Percentiles rank a stretch among this genome's conserved stretches.
Evolutionary conservation across 768 basidiomycete species (phyloP).

Genomic region (Lanmaoa rubissima): DNA sequence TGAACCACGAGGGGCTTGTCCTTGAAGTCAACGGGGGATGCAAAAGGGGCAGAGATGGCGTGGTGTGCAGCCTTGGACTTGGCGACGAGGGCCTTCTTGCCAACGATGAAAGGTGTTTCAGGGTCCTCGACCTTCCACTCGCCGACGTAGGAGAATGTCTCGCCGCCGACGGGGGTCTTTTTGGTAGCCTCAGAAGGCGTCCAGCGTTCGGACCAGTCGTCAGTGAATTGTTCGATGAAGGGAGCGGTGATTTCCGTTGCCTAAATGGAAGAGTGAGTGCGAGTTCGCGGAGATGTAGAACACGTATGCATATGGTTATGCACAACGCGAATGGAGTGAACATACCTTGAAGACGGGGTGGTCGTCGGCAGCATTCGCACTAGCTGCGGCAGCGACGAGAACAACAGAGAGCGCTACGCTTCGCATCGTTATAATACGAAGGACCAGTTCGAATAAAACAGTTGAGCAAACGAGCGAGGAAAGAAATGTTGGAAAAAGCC

Average conservation of each 20-base stretch:
- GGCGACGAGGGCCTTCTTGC: slow-evolving; percentile 90
- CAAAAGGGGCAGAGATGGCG: slow-evolving; percentile 94
- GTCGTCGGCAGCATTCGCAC: slow-evolving; percentile 58
- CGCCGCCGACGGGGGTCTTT: slow-evolving; percentile 93
- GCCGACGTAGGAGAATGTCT: slow-evolving; percentile 97
- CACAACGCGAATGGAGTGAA: slow-evolving; percentile 3
- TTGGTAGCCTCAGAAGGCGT: slow-evolving; percentile 96
- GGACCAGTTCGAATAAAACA: slow-evolving; percentile 47
- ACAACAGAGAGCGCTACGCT: slow-evolving; percentile 78
- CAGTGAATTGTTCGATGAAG: slow-evolving; percentile 96
- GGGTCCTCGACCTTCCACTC: slow-evolving; percentile 96
- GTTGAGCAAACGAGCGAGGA: slow-evolving; percentile 36
- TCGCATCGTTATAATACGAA: slow-evolving; percentile 78
- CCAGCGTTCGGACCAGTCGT: slow-evolving; percentile 90
- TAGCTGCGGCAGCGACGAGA: slow-evolving; percentile 64
- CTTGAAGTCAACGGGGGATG: slow-evolving; percentile 72
- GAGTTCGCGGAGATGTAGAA: neutral
- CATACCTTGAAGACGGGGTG: slow-evolving; percentile 69
- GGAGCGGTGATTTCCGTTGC: slow-evolving; percentile 77
- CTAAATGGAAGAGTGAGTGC: slow-evolving; percentile 38
- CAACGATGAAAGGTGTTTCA: slow-evolving; percentile 67
- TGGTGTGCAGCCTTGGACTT: slow-evolving; percentile 98
- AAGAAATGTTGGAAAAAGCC: slow-evolving; percentile 27
- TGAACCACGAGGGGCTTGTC: slow-evolving; percentile 89
- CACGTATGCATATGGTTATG: slow-evolving; percentile 9